Evolutionary conservation across 2,329 filamentous ascomycete genomes (phyloP).

Genomic region (Calycina marina): DNA sequence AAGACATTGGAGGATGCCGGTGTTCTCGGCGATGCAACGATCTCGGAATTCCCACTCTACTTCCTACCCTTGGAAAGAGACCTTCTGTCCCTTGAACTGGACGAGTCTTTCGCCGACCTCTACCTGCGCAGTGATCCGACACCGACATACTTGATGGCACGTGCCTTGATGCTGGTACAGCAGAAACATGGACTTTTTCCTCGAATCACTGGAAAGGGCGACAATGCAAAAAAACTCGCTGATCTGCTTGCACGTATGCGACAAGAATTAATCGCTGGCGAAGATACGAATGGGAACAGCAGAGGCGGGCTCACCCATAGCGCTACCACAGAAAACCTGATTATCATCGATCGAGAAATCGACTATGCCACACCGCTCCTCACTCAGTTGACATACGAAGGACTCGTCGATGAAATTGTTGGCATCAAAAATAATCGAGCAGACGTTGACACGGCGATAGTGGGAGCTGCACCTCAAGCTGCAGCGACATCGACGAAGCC

Average conservation of each 20-base stretch:
- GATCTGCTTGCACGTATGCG: constrained; percentile 84
- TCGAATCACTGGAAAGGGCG: constrained; percentile 86
- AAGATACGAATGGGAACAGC: constrained; percentile 48
- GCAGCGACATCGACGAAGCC: constrained; percentile 38
- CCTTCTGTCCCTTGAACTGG: constrained; percentile 77
- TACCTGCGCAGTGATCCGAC: constrained; percentile 86
- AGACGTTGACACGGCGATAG: constrained; percentile 80
- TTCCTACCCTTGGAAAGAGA: constrained; percentile 90
- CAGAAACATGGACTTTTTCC: constrained; percentile 87
- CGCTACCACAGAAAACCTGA: constrained; percentile 73
- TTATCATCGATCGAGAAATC: constrained; percentile 89
- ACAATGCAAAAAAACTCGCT: constrained; percentile 78
- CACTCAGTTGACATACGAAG: constrained; percentile 93
- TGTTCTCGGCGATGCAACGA: constrained; percentile 81
- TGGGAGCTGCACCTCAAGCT: constrained; percentile 55
- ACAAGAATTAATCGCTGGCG: constrained; percentile 71
- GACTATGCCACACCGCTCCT: constrained; percentile 86
- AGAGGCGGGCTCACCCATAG: constrained; percentile 68
- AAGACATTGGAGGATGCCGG: constrained; percentile 85
- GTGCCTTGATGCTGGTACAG: constrained; percentile 88
- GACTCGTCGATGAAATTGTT: constrained; percentile 85
- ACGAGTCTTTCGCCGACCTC: constrained; percentile 73
- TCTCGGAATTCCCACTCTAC: constrained; percentile 73
- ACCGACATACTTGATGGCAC: constrained; percentile 75
- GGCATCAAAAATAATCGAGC: constrained; percentile 85